phyloP scores from a whole-genome alignment of 768 basidiomycete genomes.

The Boletus reticuloceps region DNA sequence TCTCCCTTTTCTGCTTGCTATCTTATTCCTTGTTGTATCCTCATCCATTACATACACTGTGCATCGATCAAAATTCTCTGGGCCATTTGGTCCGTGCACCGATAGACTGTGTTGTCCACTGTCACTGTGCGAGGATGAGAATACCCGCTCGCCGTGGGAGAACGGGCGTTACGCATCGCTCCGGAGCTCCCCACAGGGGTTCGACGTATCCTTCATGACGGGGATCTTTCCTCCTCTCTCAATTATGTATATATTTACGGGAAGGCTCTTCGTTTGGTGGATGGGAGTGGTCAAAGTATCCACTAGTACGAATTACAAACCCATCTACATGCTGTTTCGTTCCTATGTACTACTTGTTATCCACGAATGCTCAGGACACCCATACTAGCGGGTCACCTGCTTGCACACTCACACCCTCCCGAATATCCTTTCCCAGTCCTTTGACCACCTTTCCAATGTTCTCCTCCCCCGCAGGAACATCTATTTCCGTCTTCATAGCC shows the following conservation, averaged over 20 bases:
- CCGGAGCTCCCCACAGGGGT: too few species aligned
- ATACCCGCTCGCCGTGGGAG: too few species aligned
- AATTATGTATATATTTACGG: neutral
- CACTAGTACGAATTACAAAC: neutral
- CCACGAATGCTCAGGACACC: slow-evolving; percentile 12
- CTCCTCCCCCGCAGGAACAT: slow-evolving; percentile 42
- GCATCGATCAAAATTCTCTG: slow-evolving; percentile 25
- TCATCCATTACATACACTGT: slow-evolving; percentile 16
- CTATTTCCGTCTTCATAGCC: slow-evolving; percentile 67
- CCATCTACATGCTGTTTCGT: neutral
- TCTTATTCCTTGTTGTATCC: slow-evolving; percentile 26
- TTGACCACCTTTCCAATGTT: slow-evolving; percentile 44
- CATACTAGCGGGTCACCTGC: slow-evolving; percentile 46
- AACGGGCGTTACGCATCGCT: too few species aligned
- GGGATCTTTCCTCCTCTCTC: too few species aligned
- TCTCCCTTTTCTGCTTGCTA: slow-evolving; percentile 24
- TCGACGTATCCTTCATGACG: too few species aligned
- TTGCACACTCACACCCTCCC: slow-evolving; percentile 43
- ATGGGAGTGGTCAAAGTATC: slow-evolving; percentile 3
- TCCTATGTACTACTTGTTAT: too few species aligned
- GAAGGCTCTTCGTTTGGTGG: neutral
- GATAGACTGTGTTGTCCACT: neutral
- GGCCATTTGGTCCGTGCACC: slow-evolving; percentile 16
- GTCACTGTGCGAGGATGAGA: too few species aligned
- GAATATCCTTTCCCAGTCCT: slow-evolving; percentile 39